A percentile compares a stretch with the other conserved stretches of the same genome.
These are phyloP conservation scores for Monilinia polystroma DNA, from an alignment of 2,329 filamentous ascomycete genomes.

Conservation along the genomic window DNA sequence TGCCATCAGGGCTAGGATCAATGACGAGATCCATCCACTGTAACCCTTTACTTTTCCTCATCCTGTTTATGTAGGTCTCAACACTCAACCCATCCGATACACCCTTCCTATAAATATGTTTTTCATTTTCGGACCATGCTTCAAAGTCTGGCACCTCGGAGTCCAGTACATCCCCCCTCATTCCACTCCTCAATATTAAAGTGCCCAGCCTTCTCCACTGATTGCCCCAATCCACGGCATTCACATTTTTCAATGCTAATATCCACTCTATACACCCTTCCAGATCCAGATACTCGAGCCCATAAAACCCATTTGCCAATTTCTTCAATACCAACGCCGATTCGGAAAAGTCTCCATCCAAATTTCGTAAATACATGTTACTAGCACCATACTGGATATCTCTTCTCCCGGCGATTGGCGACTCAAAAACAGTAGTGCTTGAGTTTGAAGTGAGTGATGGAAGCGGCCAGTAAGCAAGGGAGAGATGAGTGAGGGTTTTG, in stretches of 20 bases:
- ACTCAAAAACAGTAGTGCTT: constrained; percentile 48
- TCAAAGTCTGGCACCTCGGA: neutral
- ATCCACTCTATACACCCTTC: constrained; percentile 59
- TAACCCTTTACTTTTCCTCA: neutral
- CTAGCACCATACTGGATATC: constrained; percentile 55
- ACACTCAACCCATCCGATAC: neutral
- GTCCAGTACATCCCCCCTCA: neutral
- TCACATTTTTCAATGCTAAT: constrained; percentile 10
- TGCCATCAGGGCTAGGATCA: neutral
- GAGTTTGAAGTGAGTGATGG: constrained; percentile 58
- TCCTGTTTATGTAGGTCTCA: neutral
- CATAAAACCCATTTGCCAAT: constrained; percentile 55
- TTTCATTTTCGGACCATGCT: neutral
- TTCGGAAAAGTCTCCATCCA: constrained; percentile 61
- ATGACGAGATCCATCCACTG: constrained; percentile 16
- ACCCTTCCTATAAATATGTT: neutral
- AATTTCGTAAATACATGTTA: constrained; percentile 55
- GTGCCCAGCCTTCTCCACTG: constrained; percentile 32
- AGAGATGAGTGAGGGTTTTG: constrained; percentile 58
- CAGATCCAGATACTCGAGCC: constrained; percentile 60
- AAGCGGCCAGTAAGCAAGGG: constrained; percentile 61
- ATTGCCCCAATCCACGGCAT: constrained; percentile 34
- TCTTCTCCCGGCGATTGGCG: constrained; percentile 42
- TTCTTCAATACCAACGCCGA: constrained; percentile 55
- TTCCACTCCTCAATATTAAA: constrained; percentile 19